Evolutionary conservation across 2,329 filamentous ascomycete species (phyloP).

Genomic region (Exophiala sideris): DNA sequence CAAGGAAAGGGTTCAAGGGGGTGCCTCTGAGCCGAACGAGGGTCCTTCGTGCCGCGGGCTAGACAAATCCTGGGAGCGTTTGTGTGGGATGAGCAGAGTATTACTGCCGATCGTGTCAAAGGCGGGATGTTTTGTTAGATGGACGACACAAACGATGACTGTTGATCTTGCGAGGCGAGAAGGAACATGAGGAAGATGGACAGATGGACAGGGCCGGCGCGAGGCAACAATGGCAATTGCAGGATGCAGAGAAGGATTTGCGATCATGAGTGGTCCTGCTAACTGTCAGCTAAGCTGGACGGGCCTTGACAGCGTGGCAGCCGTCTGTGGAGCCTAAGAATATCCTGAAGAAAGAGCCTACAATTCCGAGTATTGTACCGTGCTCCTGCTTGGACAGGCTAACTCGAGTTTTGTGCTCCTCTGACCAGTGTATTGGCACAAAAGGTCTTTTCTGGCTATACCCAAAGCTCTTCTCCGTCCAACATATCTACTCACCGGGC

Average conservation of each 20-base stretch:
- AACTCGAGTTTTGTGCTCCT: too few relatives aligned
- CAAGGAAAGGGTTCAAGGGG: not conserved
- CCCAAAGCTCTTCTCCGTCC: too few relatives aligned
- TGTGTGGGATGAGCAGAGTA: slow-evolving; percentile 7
- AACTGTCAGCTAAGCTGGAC: not conserved
- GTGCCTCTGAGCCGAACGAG: not conserved
- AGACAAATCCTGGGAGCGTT: not conserved
- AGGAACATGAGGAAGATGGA: not conserved
- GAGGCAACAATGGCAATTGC: not conserved
- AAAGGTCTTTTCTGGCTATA: too few relatives aligned
- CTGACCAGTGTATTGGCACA: too few relatives aligned
- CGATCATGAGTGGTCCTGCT: not conserved
- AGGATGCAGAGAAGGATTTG: not conserved
- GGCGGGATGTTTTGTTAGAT: not conserved
- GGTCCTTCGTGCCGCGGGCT: not conserved
- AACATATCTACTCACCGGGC: too few relatives aligned
- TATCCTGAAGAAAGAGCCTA: not conserved
- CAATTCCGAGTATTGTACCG: not conserved
- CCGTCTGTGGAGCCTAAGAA: not conserved
- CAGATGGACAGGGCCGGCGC: not conserved
- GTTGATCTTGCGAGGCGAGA: not conserved
- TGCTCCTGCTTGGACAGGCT: too few relatives aligned
- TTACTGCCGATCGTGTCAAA: slow-evolving; percentile 2
- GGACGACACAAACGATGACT: not conserved
- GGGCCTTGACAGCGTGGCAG: not conserved